Percentiles rank a stretch among this genome's conserved stretches.
These are phyloP conservation scores for Farysia itapuensis DNA, from an alignment of 1,284 basidiomycete genomes.

Conservation along the genomic window DNA sequence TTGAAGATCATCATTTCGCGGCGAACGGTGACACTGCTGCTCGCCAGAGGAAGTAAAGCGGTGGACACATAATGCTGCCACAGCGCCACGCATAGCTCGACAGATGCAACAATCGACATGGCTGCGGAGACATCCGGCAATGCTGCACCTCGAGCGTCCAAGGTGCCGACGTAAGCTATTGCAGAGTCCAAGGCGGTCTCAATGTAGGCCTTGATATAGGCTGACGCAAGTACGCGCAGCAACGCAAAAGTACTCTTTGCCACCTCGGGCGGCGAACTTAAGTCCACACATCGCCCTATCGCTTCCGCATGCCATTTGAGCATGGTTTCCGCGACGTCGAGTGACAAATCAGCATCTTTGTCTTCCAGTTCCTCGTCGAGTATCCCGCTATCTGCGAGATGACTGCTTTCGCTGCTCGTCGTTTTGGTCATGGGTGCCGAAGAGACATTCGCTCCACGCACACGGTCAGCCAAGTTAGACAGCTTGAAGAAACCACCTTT, in stretches of 20 bases:
- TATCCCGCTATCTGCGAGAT: conserved; percentile 1
- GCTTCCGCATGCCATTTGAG: conserved; percentile 59
- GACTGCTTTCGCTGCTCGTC: conserved; percentile 8
- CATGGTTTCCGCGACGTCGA: conserved; percentile 53
- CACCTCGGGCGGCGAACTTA: conserved; percentile 51
- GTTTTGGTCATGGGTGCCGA: conserved; percentile 5
- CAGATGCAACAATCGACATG: conserved; percentile 67
- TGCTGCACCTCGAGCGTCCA: conserved; percentile 67
- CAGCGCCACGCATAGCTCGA: conserved; percentile 88
- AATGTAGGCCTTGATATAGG: conserved; percentile 80
- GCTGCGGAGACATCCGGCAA: conserved; percentile 68
- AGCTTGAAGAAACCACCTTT: conserved; percentile 52
- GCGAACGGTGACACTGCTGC: conserved; percentile 79
- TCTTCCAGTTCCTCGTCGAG: conserved; percentile 30
- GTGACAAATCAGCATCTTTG: conserved; percentile 46
- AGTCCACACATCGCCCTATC: conserved; percentile 57
- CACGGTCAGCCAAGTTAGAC: conserved; percentile 49
- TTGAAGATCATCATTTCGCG: conserved; percentile 94
- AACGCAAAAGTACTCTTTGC: conserved; percentile 87
- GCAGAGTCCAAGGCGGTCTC: conserved; percentile 88
- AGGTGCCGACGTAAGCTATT: conserved; percentile 70
- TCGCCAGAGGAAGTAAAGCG: conserved; percentile 84
- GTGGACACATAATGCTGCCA: conserved; percentile 97
- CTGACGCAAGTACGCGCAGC: conserved; percentile 83
- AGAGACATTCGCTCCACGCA: conserved; percentile 26